A percentile compares a stretch with the other conserved stretches of the same genome.
Conservation (phyloP, 2,329 filamentous ascomycete genomes). For the Lasiodiplodia gonubiensis region DNA sequence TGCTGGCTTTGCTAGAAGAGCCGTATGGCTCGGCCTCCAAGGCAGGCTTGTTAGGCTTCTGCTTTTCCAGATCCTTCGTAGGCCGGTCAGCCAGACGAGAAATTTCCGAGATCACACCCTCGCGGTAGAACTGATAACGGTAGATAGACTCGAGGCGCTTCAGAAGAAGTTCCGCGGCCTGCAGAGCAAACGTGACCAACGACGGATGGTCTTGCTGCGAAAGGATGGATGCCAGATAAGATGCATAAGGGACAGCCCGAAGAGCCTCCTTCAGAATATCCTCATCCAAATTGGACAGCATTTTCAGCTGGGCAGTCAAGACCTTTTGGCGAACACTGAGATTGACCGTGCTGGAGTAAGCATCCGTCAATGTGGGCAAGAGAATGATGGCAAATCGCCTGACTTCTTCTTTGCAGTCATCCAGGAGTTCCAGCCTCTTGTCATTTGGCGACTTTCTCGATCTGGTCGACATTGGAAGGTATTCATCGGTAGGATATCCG, state of each 20-base stretch:
- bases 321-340: constrained; percentile 94
- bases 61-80: constrained; percentile 40
- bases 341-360: constrained; percentile 97
- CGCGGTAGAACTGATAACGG: constrained; percentile 93
- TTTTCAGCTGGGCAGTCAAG: constrained; percentile 92
- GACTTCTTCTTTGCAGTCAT: constrained; percentile 83
- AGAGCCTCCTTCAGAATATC: constrained; percentile 84
- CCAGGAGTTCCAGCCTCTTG: constrained; percentile 79
- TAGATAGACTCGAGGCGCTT: constrained; percentile 86
- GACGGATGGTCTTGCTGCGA: constrained; percentile 93
- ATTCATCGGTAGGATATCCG: constrained; percentile 55
- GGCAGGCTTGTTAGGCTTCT: constrained; percentile 33
- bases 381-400: constrained; percentile 92
- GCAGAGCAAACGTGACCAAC: constrained; percentile 83
- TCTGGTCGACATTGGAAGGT: constrained; percentile 49
- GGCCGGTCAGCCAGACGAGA: constrained; percentile 71
- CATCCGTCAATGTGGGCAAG: constrained; percentile 92
- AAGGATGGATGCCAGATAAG: constrained; percentile 91
- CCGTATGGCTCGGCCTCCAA: constrained; percentile 37
- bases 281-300: constrained; percentile 93
- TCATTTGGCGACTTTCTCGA: constrained; percentile 70
- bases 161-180: constrained; percentile 87
- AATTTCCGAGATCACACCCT: constrained; percentile 93
- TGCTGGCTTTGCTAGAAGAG: constrained; percentile 37
- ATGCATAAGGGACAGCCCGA: constrained; percentile 89